Percentiles rank a stretch among this genome's conserved stretches.
Conservation (phyloP, 768 basidiomycete genomes). For the Tulasnella sp. region DNA sequence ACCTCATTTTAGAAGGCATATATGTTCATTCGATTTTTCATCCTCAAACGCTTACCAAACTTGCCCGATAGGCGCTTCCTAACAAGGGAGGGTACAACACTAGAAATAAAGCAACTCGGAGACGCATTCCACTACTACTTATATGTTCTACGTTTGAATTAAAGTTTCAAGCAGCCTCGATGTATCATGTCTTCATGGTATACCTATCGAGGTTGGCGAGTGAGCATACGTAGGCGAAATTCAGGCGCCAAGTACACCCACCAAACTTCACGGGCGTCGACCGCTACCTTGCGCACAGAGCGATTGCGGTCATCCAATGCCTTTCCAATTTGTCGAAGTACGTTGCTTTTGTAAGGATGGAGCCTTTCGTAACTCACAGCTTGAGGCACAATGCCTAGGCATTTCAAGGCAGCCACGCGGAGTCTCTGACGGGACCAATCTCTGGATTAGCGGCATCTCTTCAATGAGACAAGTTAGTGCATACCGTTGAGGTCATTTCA, state of each 20-base stretch:
- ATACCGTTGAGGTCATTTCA: slow-evolving; percentile 7
- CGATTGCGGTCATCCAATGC: slow-evolving; percentile 87
- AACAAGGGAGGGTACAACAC: slow-evolving; percentile 50
- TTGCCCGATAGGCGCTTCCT: slow-evolving; percentile 51
- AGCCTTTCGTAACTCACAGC: slow-evolving; percentile 78
- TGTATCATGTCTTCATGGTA: background rate
- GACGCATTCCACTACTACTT: slow-evolving; percentile 82
- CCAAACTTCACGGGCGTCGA: slow-evolving; percentile 62
- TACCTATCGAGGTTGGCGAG: background rate
- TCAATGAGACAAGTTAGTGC: background rate
- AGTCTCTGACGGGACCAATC: slow-evolving; percentile 53
- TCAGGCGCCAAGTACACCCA: background rate
- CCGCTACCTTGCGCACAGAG: slow-evolving; percentile 79
- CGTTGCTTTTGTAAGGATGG: slow-evolving; percentile 69
- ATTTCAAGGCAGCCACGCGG: slow-evolving; percentile 68
- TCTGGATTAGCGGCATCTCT: background rate
- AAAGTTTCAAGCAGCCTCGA: background rate
- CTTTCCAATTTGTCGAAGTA: slow-evolving; percentile 69
- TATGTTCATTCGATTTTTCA: background rate
- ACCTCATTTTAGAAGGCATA: slow-evolving; percentile 66
- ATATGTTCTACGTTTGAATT: slow-evolving; percentile 52
- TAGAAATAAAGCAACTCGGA: slow-evolving; percentile 68
- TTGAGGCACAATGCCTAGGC: slow-evolving; percentile 67
- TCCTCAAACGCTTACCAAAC: background rate
- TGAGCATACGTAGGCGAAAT: background rate